These are phyloP conservation scores for Neofusicoccum sp. DNA, from an alignment of 2,329 filamentous ascomycete genomes.

Conservation along the genomic window DNA sequence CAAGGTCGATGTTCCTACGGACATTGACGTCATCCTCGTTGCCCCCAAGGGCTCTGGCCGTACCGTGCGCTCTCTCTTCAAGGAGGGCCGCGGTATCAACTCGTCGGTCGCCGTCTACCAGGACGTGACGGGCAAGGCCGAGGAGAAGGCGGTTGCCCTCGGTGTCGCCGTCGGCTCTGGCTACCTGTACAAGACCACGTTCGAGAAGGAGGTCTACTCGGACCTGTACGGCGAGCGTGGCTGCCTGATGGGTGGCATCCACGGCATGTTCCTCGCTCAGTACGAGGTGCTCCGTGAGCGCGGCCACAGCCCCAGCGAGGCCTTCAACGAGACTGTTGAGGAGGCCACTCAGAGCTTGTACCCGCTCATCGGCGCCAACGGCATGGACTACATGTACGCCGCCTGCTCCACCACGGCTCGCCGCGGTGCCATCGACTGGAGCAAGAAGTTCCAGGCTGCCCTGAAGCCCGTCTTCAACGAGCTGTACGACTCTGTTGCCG, in stretches of 20 bases:
- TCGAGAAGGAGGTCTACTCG: conserved; percentile 99
- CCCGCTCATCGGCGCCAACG: conserved; percentile 93
- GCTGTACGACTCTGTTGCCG: conserved; percentile 88
- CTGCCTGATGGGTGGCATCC: conserved; percentile 99
- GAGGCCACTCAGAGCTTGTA: conserved; percentile 98
- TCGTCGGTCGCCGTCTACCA: conserved; percentile 98
- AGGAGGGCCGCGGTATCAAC: conserved; percentile 99
- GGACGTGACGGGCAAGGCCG: conserved; percentile 94
- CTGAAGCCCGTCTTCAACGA: conserved; percentile 98
- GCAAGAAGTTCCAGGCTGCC: conserved; percentile 92
- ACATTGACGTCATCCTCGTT: conserved; percentile 99
- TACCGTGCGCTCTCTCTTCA: conserved; percentile 97
- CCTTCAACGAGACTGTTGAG: conserved; percentile 99
- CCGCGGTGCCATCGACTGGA: conserved; percentile 99
- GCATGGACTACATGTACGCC: conserved; percentile 99
- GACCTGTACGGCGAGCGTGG: conserved; percentile 99
- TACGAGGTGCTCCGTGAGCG: conserved; percentile 99
- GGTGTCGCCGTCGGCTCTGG: conserved; percentile 96
- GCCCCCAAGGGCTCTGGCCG: conserved; percentile 98
- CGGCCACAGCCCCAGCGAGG: conserved; percentile 95
- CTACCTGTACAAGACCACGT: conserved; percentile 99
- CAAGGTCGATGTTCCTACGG: conserved; percentile 92
- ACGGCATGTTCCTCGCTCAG: conserved; percentile 99
- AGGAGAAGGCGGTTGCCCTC: conserved; percentile 96
- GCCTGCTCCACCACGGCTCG: conserved; percentile 98